A percentile compares a stretch with the other conserved stretches of the same genome.
These are phyloP conservation scores for Ceratocystis albifundus DNA, from an alignment of 2,329 filamentous ascomycete genomes.

Conservation along the genomic window DNA sequence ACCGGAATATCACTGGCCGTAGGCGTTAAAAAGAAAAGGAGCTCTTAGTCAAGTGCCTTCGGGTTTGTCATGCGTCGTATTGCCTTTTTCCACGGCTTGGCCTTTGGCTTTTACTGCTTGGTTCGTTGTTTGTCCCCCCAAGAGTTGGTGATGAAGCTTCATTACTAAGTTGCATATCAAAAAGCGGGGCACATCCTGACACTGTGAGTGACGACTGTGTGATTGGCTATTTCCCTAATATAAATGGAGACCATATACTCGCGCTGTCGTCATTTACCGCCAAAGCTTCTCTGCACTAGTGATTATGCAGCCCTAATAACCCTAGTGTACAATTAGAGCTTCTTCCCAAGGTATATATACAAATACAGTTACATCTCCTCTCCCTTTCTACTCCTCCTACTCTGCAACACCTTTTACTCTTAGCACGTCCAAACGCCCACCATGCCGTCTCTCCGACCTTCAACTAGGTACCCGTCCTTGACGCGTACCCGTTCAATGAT, in stretches of 20 bases:
- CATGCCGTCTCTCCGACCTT: conserved; percentile 75
- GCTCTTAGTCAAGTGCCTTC: not conserved
- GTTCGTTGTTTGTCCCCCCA: not conserved
- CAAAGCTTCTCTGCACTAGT: not conserved
- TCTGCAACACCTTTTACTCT: not conserved
- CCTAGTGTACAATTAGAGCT: no score
- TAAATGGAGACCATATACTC: not conserved
- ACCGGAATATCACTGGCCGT: not conserved
- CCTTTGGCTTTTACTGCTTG: not conserved
- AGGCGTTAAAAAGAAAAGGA: not conserved
- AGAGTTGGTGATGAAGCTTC: conserved; percentile 7
- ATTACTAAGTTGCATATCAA: not conserved
- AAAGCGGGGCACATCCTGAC: not conserved
- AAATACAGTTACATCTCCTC: not conserved
- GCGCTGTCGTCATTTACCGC: conserved; percentile 3
- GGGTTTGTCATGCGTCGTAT: not conserved
- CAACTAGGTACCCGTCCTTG: conserved; percentile 86
- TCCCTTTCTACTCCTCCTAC: not conserved
- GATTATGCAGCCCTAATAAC: not conserved
- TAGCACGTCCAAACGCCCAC: conserved; percentile 83
- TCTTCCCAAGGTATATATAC: not conserved
- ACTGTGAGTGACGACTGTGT: not conserved
- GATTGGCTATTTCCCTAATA: not conserved
- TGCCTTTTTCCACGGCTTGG: not conserved
- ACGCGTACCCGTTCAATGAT: conserved; percentile 78